Base-by-base conservation (phyloP, 176 grass and related monocot species). In the Tillandsia fasciculata region DNA sequence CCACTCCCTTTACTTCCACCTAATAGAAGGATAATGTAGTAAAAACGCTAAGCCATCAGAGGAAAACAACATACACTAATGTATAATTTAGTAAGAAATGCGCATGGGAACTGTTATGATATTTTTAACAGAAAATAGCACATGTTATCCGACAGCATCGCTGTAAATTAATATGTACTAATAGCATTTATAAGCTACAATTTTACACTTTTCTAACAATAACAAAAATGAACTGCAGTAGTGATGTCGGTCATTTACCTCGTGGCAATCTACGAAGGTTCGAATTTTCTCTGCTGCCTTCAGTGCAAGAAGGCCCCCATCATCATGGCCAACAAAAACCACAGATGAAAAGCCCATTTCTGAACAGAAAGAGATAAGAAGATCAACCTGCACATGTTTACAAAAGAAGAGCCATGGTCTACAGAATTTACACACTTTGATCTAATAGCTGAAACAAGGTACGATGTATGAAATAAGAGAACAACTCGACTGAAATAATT, bases 301-400 rank as follows among this genome's bases (percentile, higher is more conserved):
- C 75, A 97, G 72, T 57, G 84, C 86, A 68, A 97, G 89, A 70
- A 97, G 83, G 13, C 89, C 93, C 6, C 93, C 93, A 70, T 97
- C 93, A 83, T 97, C 93, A 83, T 97, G 93, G 65, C 89, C 93
- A 80, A 97, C 84, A 76, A 97, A 90, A 84, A 92, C 70, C 2
- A 97, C 93, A 81, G 81, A 83, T 47, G 58, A 48, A 53, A 97
- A 92, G 15, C 86, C 84, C 89, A 97, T 81, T 75, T 92, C 84
- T 33, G 24, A 78, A 64, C 86, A 92, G 75, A 97, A 92, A 50
- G 89, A 81, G 72, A 92, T 90, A 79, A 97, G 87, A 79, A 97
- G 87, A 79, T 97, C 89, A 78, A 90, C 93, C 93, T 97, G 80
- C 72, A 90, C 10, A 74, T 66, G 54, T 66, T 53, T 73, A 82